Percentiles rank a stretch among this genome's conserved stretches.
These are phyloP conservation scores for Candida ulmi DNA, from an alignment of 805 yeast species.

Conservation along the genomic window DNA sequence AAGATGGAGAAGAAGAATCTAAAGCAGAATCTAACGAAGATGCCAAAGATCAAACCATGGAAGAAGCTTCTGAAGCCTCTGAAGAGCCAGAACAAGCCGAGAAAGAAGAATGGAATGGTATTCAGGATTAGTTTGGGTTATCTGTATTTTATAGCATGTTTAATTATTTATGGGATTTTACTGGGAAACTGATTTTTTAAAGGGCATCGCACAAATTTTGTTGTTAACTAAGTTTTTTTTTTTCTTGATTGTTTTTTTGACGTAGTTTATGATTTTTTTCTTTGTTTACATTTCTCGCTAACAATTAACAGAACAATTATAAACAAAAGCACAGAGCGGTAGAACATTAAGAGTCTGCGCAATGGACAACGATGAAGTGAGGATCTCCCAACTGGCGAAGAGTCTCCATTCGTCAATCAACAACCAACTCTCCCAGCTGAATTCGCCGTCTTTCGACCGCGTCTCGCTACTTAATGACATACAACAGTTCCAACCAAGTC, in stretches of 20 bases:
- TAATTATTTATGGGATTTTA: background rate
- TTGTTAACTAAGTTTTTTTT: background rate
- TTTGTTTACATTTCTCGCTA: background rate
- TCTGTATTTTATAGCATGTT: background rate
- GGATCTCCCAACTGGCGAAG: constrained; percentile 14
- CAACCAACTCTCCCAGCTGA: constrained; percentile 3
- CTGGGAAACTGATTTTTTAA: background rate
- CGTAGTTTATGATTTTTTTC: background rate
- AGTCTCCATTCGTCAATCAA: constrained; percentile 7
- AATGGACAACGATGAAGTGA: constrained; percentile 14
- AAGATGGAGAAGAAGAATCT: constrained; percentile 12
- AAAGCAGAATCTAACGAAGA: constrained; percentile 5
- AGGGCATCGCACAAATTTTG: background rate
- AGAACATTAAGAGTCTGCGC: no score
- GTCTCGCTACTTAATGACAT: constrained; percentile 22
- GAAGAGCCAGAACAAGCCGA: constrained; percentile 26
- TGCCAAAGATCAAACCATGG: constrained; percentile 1
- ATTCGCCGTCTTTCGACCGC: background rate
- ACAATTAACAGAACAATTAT: background rate
- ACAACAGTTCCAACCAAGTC: constrained; percentile 49
- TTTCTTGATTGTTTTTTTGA: background rate
- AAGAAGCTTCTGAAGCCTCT: constrained; percentile 15
- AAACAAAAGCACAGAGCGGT: no score
- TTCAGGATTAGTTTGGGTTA: background rate
- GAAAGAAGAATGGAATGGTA: constrained; percentile 7